Evolutionary conservation across 129 eudicot genomes (phyloP), one percentile per base, ranked within the genome.

Genomic region (Pulicaria dysenterica): DNA sequence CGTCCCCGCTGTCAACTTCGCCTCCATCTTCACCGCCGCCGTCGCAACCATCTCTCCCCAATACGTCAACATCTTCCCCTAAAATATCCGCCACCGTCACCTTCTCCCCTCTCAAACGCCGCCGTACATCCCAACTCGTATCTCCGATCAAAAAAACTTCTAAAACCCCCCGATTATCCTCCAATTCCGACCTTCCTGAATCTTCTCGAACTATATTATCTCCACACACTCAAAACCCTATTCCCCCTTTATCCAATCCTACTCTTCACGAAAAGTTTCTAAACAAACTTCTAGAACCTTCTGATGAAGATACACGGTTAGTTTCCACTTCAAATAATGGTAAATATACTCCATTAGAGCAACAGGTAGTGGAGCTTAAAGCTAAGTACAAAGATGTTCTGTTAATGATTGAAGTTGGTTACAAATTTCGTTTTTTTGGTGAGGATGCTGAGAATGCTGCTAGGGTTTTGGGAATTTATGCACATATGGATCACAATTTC

Each of bases 371-470:
- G 39, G 93, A 94, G 67, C 91, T 94, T 5, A 94, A 94, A 62
- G 40, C 46, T 0, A 94, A 78, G 69, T 79, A 94, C 68, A 86
- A 87, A 12, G 99, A 94, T 74, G 99, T 94, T 11, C 82, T 94
- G 38, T 81, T 94, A 41, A 90, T 94, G 99, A 60, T 94, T 67
- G 99, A 94, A 79, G 99, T 94, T 31, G 99, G 99, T 8, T 94
- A 94, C 61, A 90, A 55, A 80, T 90, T 82, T 42, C 73, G 99
- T 1, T 94, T 94, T 54, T 94, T 94, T 17, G 99, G 97, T 8
- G 56, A 86, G 42, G 99, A 94, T 80, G 97, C 99, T 5, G 91
- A 88, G 43, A 84, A 79, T 60, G 99, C 96, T 15, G 96, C 99
- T 66, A 81, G 96, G 81, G 91, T 94, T 56, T 77, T 90, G 79